Base-by-base conservation (phyloP, 176 grass and related monocot species). In the Saccharum officinarum region DNA sequence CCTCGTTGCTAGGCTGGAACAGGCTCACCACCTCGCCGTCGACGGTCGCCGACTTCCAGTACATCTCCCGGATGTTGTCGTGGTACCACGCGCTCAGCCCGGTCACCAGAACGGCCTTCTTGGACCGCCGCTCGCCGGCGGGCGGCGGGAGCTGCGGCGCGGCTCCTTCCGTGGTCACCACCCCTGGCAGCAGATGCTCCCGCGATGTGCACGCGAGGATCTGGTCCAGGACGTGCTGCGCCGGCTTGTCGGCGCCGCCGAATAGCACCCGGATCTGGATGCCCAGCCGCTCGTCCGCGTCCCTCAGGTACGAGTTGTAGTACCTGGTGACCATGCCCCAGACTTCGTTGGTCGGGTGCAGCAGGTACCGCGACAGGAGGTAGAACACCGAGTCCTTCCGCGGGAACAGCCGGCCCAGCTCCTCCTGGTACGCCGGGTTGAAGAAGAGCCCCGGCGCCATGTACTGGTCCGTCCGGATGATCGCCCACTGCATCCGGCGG, bases 281-380 rank as follows among this genome's bases (percentile, higher is more conserved):
- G 25, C 92, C 92, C 15, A 94, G 10, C 13, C 8, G 47, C 40
- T 94, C 79, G 30, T 93, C 88, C 0, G 82, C 61, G 3, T 40
- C 23, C 20, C 12, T 64, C 7, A 88, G 38, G 86, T 93, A 93
- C 0, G 92, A 67, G 4, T 75, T 4, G 78, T 92, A 88, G 81
- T 81, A 95, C 79, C 90, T 86, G 8, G 60, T 92, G 78, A 92
- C 73, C 42, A 95, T 41, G 28, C 90, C 93, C 88, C 93, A 95
- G 4, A 92, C 80, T 0, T 61, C 10, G 81, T 95, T 92, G 3
- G 90, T 86, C 14, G 93, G 88, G 33, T 92, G 86, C 57, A 92
- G 81, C 3, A 95, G 90, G 67, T 88, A 92, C 1, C 73, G 64
- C 1, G 87, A 62, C 75, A 95, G 7, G 71, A 90, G 74, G 83